These are phyloP conservation scores for Phytophthora idaei DNA, from an alignment of 352 stramenopile genomes.

Conservation along the genomic window DNA sequence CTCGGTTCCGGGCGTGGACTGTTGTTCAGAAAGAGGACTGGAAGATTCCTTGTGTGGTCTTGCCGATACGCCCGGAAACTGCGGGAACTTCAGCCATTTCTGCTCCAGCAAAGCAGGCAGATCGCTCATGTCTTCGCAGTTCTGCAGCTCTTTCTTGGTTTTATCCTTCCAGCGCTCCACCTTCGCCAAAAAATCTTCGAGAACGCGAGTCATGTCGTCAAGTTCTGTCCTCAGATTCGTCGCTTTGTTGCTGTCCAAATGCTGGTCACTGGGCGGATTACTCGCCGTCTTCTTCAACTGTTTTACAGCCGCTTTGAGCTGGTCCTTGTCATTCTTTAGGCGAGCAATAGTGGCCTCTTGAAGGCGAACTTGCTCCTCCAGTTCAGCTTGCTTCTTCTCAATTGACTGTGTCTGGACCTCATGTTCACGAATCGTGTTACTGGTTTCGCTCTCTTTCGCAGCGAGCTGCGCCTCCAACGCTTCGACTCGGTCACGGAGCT, in stretches of 20 bases:
- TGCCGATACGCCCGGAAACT: conserved; percentile 34
- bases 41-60: conserved; percentile 10
- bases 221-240: conserved; percentile 39
- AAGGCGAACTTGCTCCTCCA: conserved; percentile 41
- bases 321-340: conserved; percentile 45
- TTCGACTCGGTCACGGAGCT: conserved; percentile 52
- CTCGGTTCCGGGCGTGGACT: background rate
- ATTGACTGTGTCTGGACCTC: conserved; percentile 24
- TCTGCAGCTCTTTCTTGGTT: conserved; percentile 48
- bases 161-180: conserved; percentile 61
- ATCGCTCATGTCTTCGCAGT: conserved; percentile 35
- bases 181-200: conserved; percentile 53
- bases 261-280: conserved; percentile 8
- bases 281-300: conserved; percentile 26
- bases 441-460: conserved; percentile 32
- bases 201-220: conserved; percentile 43
- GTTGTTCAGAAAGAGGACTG: conserved; percentile 9
- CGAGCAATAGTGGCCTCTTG: conserved; percentile 40
- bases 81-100: conserved; percentile 64
- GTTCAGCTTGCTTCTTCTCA: conserved; percentile 35
- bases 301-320: conserved; percentile 34
- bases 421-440: conserved; percentile 26
- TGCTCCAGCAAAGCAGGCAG: conserved; percentile 47
- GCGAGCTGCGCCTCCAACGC: conserved; percentile 43
- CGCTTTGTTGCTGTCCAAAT: conserved; percentile 11